A percentile compares a stretch with the other conserved stretches of the same genome.
phyloP scores from a whole-genome alignment of 306 rosid genomes.

The Cyamopsis tetragonoloba region DNA sequence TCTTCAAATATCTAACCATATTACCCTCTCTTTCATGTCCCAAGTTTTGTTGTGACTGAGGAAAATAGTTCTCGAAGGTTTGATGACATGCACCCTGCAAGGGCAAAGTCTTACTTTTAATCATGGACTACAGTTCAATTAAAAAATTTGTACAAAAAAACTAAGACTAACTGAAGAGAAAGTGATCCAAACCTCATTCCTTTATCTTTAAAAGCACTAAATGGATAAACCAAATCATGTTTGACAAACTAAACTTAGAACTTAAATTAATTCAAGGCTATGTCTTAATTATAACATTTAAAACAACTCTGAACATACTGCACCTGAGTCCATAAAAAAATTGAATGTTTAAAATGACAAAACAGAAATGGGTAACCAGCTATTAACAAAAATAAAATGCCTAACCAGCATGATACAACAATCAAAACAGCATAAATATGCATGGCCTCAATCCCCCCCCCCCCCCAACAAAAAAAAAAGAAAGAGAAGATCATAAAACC shows the following conservation, averaged over 20 bases:
- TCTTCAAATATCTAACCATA: not conserved
- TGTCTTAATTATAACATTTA: not conserved
- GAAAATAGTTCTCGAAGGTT: not conserved
- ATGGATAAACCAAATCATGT: not conserved
- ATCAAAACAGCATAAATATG: not conserved
- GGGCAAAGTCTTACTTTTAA: not conserved
- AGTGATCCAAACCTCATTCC: not conserved
- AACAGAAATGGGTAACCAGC: no score
- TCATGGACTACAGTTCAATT: not conserved
- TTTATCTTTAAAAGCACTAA: not conserved
- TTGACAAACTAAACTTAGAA: not conserved
- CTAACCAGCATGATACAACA: not conserved
- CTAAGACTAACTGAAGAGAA: no score
- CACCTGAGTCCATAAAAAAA: not conserved
- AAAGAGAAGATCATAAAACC: not conserved
- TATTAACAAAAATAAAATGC: no score
- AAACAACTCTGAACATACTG: not conserved
- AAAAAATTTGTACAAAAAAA: not conserved
- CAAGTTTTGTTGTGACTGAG: not conserved
- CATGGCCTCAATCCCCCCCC: not conserved
- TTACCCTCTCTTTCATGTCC: not conserved
- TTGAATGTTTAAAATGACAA: not conserved
- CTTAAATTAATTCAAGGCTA: not conserved
- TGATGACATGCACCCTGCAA: not conserved
- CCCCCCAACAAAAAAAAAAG: not conserved